Base-by-base conservation (phyloP, 495 filamentous ascomycete genomes). In the Xylaria sp. region DNA sequence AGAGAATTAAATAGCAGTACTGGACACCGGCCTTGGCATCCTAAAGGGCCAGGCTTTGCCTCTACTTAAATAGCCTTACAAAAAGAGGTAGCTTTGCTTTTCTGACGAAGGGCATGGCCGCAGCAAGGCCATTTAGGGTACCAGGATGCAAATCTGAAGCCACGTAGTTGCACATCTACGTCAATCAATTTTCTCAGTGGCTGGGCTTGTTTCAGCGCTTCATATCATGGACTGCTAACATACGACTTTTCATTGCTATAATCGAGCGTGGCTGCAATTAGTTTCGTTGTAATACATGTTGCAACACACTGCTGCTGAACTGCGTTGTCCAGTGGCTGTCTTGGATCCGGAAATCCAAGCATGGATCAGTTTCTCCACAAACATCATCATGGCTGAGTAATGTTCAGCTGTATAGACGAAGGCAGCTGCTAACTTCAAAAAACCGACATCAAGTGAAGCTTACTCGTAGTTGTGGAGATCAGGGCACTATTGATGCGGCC, bases 401-500 rank as follows among this genome's bases (percentile, higher is more conserved):
- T n/a, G n/a, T 59, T 59, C 21, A 64, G 61, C 61, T 46, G 26
- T 31, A n/a, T 41, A 46, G 9, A 31, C n/a, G 21, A 29, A 48
- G 41, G 5, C 43, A 11, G 41, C 61, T 64, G 41, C 61, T 64
- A 29, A 46, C 61, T 46, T 46, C 6, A 44, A 48, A 0, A 1
- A 35, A 44, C 19, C 21, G 46, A 44, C 11, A n/a, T 63, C 21
- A 44, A 19, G 1, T 19, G 35, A 9, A 26, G 61, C 59, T 62
- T 26, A 21, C n/a, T 44, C 21, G 44, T 26, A 62, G 37, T 46
- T 40, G 61, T 37, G 61, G 41, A 48, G 61, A 46, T 0, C 6
- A 31, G 2, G 40, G 48, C 61, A 64, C 61, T 46, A 64, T 64
- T 46, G 61, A 64, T 64, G 61, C 40, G 37, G 59, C 59, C 21